phyloP scores from a whole-genome alignment of 768 basidiomycete genomes.

The Lactarius trivialis region DNA sequence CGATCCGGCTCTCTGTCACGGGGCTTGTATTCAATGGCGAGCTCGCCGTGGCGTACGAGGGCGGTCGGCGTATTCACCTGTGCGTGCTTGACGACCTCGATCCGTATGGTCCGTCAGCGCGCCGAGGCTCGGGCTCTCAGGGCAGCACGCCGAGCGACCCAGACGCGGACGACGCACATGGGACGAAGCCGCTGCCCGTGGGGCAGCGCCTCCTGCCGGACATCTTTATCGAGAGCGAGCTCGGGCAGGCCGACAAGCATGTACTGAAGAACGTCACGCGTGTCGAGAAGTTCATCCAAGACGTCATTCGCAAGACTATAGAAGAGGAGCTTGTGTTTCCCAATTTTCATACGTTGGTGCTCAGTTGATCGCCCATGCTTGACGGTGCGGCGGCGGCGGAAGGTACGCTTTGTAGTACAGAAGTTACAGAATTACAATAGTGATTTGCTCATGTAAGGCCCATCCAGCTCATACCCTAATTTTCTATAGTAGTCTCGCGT shows the following conservation, averaged over 20 bases:
- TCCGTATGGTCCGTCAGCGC: conserved; percentile 66
- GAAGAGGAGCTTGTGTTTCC: conserved; percentile 97
- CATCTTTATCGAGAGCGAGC: conserved; percentile 93
- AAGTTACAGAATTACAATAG: conserved; percentile 27
- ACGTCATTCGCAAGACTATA: conserved; percentile 89
- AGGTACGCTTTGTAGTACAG: background rate
- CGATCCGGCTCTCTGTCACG: conserved; percentile 88
- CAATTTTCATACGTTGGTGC: conserved; percentile 75
- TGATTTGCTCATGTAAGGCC: conserved; percentile 96
- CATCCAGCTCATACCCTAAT: conserved; percentile 90
- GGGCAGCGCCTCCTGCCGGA: conserved; percentile 80
- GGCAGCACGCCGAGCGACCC: conserved; percentile 53
- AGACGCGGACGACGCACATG: conserved; percentile 48
- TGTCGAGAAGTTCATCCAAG: conserved; percentile 92
- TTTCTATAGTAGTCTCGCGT: conserved; percentile 96
- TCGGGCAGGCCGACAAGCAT: conserved; percentile 93
- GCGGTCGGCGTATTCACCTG: conserved; percentile 74
- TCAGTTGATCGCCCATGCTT: conserved; percentile 13
- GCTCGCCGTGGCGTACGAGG: conserved; percentile 87
- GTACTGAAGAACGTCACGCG: conserved; percentile 93
- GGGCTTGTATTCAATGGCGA: conserved; percentile 84
- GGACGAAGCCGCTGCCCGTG: conserved; percentile 64
- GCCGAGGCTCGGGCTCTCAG: conserved; percentile 31
- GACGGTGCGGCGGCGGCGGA: background rate
- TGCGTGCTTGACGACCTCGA: conserved; percentile 86